phyloP scores from a whole-genome alignment of 805 yeast genomes.

The Debaryomyces hansenii region DNA sequence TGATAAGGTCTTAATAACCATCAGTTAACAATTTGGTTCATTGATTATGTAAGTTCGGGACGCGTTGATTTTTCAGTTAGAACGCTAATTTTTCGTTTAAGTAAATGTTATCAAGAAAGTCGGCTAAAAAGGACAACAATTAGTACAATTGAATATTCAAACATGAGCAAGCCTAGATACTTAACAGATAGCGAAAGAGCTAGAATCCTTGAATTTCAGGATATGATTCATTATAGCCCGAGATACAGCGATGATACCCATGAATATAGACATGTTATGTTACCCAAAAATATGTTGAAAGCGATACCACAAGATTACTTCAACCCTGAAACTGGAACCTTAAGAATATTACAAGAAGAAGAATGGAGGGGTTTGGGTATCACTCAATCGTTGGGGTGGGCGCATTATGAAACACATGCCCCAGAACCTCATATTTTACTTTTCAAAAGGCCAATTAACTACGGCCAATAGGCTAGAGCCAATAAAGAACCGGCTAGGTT shows the following conservation, averaged over 20 bases:
- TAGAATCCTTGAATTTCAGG: slow-evolving; percentile 86
- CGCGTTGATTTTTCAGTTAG: neutral
- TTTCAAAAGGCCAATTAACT: slow-evolving; percentile 66
- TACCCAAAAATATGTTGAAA: slow-evolving; percentile 94
- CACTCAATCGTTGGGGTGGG: slow-evolving; percentile 97
- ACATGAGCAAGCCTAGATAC: slow-evolving; percentile 59
- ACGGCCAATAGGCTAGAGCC: slow-evolving; percentile 34
- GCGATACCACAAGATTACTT: slow-evolving; percentile 93
- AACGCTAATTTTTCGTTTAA: neutral
- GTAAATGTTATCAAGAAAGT: neutral
- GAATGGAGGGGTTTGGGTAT: slow-evolving; percentile 99
- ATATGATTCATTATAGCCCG: slow-evolving; percentile 91
- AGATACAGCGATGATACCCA: slow-evolving; percentile 87
- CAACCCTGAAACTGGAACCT: slow-evolving; percentile 89
- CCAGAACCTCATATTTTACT: slow-evolving; percentile 97
- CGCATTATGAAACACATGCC: slow-evolving; percentile 93
- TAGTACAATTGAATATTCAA: neutral
- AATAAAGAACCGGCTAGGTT: neutral
- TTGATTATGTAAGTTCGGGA: neutral
- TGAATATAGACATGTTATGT: slow-evolving; percentile 95
- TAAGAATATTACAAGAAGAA: slow-evolving; percentile 86
- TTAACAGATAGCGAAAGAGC: slow-evolving; percentile 82
- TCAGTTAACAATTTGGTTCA: neutral
- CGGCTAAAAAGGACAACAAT: neutral
- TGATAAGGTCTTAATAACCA: neutral